Evolutionary conservation across 2,329 filamentous ascomycete genomes (phyloP).

Genomic region (Trichophyton equinum): DNA sequence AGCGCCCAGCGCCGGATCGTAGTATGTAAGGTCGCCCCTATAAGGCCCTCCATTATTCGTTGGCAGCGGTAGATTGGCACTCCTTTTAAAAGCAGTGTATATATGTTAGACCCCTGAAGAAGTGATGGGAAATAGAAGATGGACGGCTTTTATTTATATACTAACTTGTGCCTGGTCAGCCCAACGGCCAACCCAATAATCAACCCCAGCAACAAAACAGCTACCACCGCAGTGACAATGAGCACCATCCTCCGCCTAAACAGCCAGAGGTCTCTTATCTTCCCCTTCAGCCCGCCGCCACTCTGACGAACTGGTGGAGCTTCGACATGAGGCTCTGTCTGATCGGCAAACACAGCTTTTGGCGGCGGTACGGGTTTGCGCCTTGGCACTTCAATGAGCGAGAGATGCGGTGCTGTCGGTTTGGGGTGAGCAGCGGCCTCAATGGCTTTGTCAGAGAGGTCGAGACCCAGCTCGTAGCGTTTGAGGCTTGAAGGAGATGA

Average conservation of each 20-base stretch:
- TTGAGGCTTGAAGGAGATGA: conserved; percentile 6
- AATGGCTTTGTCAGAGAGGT: neutral
- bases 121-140: neutral
- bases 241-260: conserved; percentile 8
- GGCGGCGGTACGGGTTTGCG: conserved; percentile 13
- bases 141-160: neutral
- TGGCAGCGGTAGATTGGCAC: conserved; percentile 39
- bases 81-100: neutral
- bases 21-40: conserved; percentile 58
- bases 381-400: conserved; percentile 9
- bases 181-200: conserved; percentile 26
- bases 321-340: neutral
- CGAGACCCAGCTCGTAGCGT: conserved; percentile 5
- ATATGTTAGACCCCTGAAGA: no score
- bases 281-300: conserved; percentile 7
- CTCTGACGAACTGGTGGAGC: neutral
- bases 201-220: conserved; percentile 19
- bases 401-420: conserved; percentile 4
- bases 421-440: conserved; percentile 2
- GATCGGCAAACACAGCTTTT: neutral
- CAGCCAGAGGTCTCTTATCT: neutral
- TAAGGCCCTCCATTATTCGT: conserved; percentile 39
- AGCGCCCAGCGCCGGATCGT: conserved; percentile 52
- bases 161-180: conserved; percentile 10
- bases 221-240: conserved; percentile 8